Evolutionary conservation across 257 asterid genomes (phyloP).

Genomic region (Fraxinus americana): DNA sequence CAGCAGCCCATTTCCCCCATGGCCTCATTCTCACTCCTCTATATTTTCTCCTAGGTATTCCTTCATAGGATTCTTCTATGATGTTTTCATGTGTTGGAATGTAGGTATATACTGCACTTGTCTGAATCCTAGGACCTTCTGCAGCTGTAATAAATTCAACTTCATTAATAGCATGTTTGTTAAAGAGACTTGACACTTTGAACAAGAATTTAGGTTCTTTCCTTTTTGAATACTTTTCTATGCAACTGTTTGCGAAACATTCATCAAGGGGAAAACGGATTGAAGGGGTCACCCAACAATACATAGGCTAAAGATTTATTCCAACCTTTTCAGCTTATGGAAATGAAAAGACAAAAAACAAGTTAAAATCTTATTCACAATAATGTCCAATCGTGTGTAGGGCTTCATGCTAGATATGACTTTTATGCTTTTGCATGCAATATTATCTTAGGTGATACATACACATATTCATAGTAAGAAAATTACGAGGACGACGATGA

Average conservation of each 20-base stretch:
- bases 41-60: slow-evolving; percentile 26
- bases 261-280: neutral
- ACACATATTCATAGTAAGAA: neutral
- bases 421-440: neutral
- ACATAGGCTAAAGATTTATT: no score
- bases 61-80: neutral
- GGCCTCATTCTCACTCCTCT: slow-evolving; percentile 60
- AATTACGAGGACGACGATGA: neutral
- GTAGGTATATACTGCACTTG: slow-evolving; percentile 41
- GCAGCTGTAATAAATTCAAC: slow-evolving; percentile 21
- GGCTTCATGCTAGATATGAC: neutral
- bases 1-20: slow-evolving; percentile 69
- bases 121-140: slow-evolving; percentile 25
- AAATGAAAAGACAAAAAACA: no score
- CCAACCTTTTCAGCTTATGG: no score
- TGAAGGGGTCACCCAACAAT: neutral
- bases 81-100: slow-evolving; percentile 29
- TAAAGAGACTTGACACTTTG: neutral
- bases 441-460: neutral
- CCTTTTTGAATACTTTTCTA: no score
- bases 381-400: neutral
- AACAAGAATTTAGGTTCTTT: no score
- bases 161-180: neutral
- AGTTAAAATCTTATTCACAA: no score
- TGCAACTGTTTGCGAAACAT: neutral